phyloP scores from a whole-genome alignment of 2,329 filamentous ascomycete genomes.

The Colletotrichum liaoningense region DNA sequence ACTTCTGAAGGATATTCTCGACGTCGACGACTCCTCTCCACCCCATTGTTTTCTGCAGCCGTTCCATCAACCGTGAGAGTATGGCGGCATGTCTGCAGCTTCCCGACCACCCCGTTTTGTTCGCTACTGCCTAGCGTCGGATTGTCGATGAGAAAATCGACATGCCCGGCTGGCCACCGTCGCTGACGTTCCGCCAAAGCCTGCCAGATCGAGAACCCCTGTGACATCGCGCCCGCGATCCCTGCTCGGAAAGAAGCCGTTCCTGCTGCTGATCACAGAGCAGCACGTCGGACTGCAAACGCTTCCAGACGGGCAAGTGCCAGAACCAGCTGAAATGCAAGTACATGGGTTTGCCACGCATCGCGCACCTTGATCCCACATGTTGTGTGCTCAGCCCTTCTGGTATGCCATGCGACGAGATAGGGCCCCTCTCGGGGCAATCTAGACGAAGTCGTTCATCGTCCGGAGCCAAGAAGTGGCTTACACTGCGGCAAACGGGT shows the following conservation, averaged over 20 bases:
- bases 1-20: not conserved
- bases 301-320: not conserved
- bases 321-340: slow-evolving; percentile 4
- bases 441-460: slow-evolving; percentile 1
- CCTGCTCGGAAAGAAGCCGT: not conserved
- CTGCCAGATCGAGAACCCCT: not conserved
- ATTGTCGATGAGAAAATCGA: not conserved
- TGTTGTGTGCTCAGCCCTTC: not conserved
- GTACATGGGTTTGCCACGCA: slow-evolving; percentile 5
- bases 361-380: not conserved
- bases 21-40: not conserved
- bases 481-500: not conserved
- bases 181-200: not conserved
- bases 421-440: not conserved
- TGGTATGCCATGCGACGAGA: not conserved
- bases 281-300: not conserved
- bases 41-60: not conserved
- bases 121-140: not conserved
- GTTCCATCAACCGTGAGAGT: not conserved
- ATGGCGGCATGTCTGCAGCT: not conserved
- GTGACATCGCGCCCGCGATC: not conserved
- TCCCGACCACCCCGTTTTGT: not conserved
- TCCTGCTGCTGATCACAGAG: not conserved
- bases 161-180: not conserved
- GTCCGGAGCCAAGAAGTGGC: not conserved